Evolutionary conservation across 495 filamentous ascomycete species (phyloP), one percentile per base, ranked within the genome.

Genomic region (Xylaria venustula): DNA sequence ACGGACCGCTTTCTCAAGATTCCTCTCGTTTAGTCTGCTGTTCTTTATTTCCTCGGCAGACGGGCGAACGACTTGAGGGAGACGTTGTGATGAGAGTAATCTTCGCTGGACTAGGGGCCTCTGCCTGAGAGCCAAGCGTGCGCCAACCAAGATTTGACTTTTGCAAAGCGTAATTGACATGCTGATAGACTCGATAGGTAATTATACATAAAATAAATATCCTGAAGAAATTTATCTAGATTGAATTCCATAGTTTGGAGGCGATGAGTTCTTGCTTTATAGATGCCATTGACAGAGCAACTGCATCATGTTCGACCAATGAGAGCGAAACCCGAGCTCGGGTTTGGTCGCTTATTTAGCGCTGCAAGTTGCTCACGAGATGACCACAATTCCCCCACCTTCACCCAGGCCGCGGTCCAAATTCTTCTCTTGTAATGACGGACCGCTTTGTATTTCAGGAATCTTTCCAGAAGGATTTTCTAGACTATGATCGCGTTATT

Each of bases 1-100:
- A 11, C 77, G 75, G 7, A 83, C 71, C 62, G 82, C 83, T 67
- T 78, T 73, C 61, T 83, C 80, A 12, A 84, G 63, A 57, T 82
- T 83, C 36, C 73, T 64, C 2, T 71, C 54, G 3, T 47, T 56
- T 9, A 79, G 69, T 17, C 56, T 54, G 14, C 53, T 53, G 8
- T 41, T 44, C 22, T 50, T 45, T 3, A 69, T 47, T 58, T 72
- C 70, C 22, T 41, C 14, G 5, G 48, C 34, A 12, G 64, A 67
- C 15, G 64, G 64, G 23, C 54, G 64, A 61, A 32, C 62, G 7
- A 55, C 50, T 47, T 32, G 46, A n/a, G 49, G 40, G 19, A 40
- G 30, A 17, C 48, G 49, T 15, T 53, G 41, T 46, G 49, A 46
- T 46, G 58, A 54, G 17, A 46, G 28, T 17, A 30, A 26, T 47